These are phyloP conservation scores for Penicillium sp. DNA, from an alignment of 2,329 filamentous ascomycete species.

Conservation along the genomic window DNA sequence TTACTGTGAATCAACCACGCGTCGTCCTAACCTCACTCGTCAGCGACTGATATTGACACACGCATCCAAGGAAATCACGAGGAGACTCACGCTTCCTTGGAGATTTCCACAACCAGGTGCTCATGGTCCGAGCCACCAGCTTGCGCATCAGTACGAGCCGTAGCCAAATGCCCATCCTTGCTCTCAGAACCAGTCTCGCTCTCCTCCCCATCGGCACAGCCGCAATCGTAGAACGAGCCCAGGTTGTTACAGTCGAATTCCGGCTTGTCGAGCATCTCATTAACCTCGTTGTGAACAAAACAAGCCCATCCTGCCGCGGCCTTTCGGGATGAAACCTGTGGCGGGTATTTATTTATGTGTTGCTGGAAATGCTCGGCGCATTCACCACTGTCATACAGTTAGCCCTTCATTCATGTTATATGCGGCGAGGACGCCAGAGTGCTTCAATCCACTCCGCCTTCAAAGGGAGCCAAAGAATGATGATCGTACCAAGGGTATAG, in stretches of 20 bases:
- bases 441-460: not conserved
- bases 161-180: constrained; percentile 10
- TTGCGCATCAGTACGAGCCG: constrained; percentile 7
- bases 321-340: constrained; percentile 61
- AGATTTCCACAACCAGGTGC: constrained; percentile 35
- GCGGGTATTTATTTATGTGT: constrained; percentile 62
- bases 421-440: not conserved
- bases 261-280: constrained; percentile 60
- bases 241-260: constrained; percentile 65
- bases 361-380: constrained; percentile 64
- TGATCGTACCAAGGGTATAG: constrained; percentile 60
- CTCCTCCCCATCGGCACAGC: constrained; percentile 59
- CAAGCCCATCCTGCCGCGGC: constrained; percentile 66
- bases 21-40: constrained; percentile 1
- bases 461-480: not conserved
- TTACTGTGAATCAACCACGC: constrained; percentile 1
- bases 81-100: constrained; percentile 35
- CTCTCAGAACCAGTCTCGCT: constrained; percentile 17
- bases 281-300: constrained; percentile 66
- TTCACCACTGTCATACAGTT: constrained; percentile 53
- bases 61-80: not conserved
- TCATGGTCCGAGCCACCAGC: constrained; percentile 12
- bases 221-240: constrained; percentile 67
- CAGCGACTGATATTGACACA: not conserved
- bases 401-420: constrained; percentile 4